Base-by-base conservation (phyloP, 2,329 filamentous ascomycete genomes). In the Nigrospora oryzae region DNA sequence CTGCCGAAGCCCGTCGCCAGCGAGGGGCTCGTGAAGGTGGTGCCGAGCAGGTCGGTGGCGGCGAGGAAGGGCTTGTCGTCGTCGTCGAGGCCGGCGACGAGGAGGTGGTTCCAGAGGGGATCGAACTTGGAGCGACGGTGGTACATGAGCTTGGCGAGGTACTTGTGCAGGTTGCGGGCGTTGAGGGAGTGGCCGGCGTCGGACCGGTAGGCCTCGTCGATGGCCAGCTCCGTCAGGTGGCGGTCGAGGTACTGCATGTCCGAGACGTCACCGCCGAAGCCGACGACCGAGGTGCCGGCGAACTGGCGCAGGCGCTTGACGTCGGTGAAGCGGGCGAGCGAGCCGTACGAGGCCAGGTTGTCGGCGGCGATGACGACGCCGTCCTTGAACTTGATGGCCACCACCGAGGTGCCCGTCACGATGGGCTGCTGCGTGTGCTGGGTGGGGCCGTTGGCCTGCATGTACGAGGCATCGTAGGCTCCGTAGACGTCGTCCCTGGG, bases 241-340 rank as follows among this genome's bases (percentile, higher is more conserved):
- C 93, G 84, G 78, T 95, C 86, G 55, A 98, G 82, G 74, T 94
- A 94, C 74, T 98, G 93, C 93, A 98, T 97, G 74, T 98, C 93
- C 53, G 88, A 95, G 57, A 98, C 84, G 72, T 98, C 93, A 65
- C 93, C 93, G 65, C 89, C 89, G 70, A 97, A 95, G 59, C 93
- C 93, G 61, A 98, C 77, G 49, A 97, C 79, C 30, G 89, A 83
- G 53, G 83, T 81, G 53, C 83, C 76, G 69, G 89, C 88, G 69
- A 97, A 97, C 57, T 82, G 78, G 58, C 89, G 89, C 55, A 98
- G 84, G 62, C 93, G 90, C 73, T 96, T 94, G 63, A 97, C 89
- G 66, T 96, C 86, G 59, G 87, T 90, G 77, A 97, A 98, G 63
- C 93, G 89, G 49, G 93, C 91, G 54, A 91, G 86, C 46, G 93